Base-by-base conservation (phyloP, 75 land plant genomes). In the Azolla pinnata region DNA sequence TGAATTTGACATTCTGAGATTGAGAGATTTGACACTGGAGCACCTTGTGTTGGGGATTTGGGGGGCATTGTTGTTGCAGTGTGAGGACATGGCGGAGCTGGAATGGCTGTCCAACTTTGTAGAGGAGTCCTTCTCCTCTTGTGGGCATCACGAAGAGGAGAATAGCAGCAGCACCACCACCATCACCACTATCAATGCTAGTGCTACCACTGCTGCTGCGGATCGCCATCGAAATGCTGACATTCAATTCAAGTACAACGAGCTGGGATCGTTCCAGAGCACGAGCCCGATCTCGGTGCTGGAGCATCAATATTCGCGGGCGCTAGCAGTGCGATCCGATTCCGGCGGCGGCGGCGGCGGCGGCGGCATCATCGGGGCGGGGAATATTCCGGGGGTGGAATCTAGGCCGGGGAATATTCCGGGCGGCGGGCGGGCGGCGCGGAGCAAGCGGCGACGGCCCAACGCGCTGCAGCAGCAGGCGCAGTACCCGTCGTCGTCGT, bases 101-200 rank as follows among this genome's bases (percentile, higher is more conserved):
- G 86, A 79, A 57, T 83, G 86, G 86, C 80, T 83, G 29, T 73
- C 86, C 14, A 76, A 55, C 48, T 83, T 83, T 60, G 72, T 79
- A 20, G 85, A 79, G 64, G 85, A 83, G 60, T 76, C 80, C 14
- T 80, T 75, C 60, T 61, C 75, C 7, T 52, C 54, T 25, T 12
- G 25, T 14, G 29, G 12, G 5, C 10, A 35, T 5, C 12, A 35
- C 12, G 52, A 23, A 50, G 52, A 18, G 40, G n/a, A n/a, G n/a
- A n/a, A n/a, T n/a, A n/a, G n/a, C n/a, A n/a, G n/a, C n/a, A n/a
- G 29, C 32, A 17, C 42, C 14, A n/a, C 61, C 48, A 2, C 23
- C 18, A 24, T 4, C 27, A 20, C 44, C 28, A 26, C 26, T 21
- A 29, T 3, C 29, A 19, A 24, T 18, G 54, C 29, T 14, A 26